These are phyloP conservation scores for Candida berthetii DNA, from an alignment of 805 yeast genomes.

Conservation along the genomic window DNA sequence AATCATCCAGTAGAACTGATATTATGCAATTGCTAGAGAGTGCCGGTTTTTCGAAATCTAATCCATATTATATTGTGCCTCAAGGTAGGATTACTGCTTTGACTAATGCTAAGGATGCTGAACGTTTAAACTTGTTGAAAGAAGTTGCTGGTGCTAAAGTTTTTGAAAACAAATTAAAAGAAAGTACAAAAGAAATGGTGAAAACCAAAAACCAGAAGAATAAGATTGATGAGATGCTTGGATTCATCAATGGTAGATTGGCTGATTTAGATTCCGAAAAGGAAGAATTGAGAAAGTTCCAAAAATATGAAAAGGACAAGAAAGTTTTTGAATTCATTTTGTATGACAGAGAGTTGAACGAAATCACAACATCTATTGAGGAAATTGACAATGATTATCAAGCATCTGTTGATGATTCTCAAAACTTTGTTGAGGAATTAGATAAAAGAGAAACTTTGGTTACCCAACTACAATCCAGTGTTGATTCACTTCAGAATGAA, in stretches of 20 bases:
- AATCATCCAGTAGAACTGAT: constrained; percentile 73
- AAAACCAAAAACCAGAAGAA: constrained; percentile 63
- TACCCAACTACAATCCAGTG: constrained; percentile 34
- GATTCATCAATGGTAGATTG: constrained; percentile 63
- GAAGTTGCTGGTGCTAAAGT: constrained; percentile 95
- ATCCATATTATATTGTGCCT: constrained; percentile 95
- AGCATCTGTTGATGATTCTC: constrained; percentile 43
- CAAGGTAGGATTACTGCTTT: constrained; percentile 88
- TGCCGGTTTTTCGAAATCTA: constrained; percentile 86
- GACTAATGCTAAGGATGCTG: constrained; percentile 84
- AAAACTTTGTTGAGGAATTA: constrained; percentile 45
- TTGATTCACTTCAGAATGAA: constrained; percentile 40
- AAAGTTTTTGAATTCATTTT: constrained; percentile 71
- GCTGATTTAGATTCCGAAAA: constrained; percentile 78
- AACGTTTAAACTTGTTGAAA: constrained; percentile 70
- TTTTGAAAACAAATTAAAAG: constrained; percentile 75
- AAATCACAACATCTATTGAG: constrained; percentile 54
- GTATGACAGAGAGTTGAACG: constrained; percentile 69
- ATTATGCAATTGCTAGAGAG: constrained; percentile 77
- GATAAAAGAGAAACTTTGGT: constrained; percentile 54
- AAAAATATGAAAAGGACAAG: constrained; percentile 57
- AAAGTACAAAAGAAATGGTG: constrained; percentile 74
- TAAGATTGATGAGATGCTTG: constrained; percentile 68
- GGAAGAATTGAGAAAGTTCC: constrained; percentile 65
- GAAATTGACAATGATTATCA: constrained; percentile 52